Conservation (phyloP, 345 rosid genomes). For the Zanthoxylum bungeanum region DNA sequence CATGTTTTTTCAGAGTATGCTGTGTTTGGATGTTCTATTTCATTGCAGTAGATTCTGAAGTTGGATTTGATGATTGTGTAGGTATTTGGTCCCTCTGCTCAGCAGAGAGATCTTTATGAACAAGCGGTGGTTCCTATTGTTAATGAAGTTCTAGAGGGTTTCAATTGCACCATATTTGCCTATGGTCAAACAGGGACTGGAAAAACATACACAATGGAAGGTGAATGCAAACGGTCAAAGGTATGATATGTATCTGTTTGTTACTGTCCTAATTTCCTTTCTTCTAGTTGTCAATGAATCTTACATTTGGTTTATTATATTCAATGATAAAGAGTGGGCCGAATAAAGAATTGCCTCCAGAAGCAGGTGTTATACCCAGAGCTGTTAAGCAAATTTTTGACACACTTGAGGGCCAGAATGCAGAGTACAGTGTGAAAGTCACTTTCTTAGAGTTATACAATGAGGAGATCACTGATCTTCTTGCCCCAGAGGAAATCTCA, state of each 20-base stretch:
- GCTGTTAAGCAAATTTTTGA: constrained; percentile 97
- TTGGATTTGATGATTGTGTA: constrained; percentile 24
- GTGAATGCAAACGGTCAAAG: constrained; percentile 94
- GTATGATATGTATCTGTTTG: constrained; percentile 26
- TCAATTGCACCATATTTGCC: constrained; percentile 97
- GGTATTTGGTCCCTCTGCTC: constrained; percentile 98
- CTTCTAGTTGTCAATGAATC: background rate
- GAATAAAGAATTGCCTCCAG: constrained; percentile 78
- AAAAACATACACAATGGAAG: constrained; percentile 98
- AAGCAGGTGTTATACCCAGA: constrained; percentile 97
- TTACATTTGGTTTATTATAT: constrained; percentile 5
- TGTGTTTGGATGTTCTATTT: no score
- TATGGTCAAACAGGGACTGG: constrained; percentile 99
- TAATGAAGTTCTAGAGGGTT: constrained; percentile 95
- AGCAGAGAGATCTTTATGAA: constrained; percentile 86
- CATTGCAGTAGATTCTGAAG: constrained; percentile 8
- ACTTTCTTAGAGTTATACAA: constrained; percentile 93
- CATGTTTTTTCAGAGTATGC: no score
- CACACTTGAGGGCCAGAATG: constrained; percentile 97
- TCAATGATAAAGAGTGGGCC: constrained; percentile 60
- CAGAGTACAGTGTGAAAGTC: constrained; percentile 97
- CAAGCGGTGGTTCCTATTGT: constrained; percentile 95
- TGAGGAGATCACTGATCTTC: constrained; percentile 96
- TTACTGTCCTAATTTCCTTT: background rate
- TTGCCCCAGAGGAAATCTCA: constrained; percentile 94